Conservation (phyloP, 1,284 basidiomycete species). For the Ceratorhiza oryzae-sativae region DNA sequence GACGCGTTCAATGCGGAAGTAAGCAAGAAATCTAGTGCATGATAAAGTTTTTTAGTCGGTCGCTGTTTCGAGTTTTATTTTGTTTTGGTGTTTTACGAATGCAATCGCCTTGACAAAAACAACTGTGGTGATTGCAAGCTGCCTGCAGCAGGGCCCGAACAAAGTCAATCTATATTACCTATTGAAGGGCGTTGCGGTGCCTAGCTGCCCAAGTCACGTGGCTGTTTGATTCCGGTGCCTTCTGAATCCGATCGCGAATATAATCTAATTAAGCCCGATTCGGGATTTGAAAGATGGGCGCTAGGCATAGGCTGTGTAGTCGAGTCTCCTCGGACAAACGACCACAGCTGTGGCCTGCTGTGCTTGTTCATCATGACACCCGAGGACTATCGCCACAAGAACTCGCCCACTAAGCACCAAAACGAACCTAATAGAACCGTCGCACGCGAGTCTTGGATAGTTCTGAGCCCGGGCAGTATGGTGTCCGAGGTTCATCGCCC, state of each 20-base stretch:
- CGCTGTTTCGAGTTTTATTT: background rate
- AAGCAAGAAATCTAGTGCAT: background rate
- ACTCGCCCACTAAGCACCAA: background rate
- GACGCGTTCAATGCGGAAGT: background rate
- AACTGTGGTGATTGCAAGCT: no score
- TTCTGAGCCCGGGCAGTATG: slow-evolving; percentile 10
- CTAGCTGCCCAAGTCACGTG: no score
- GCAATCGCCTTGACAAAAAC: no score
- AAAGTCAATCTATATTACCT: no score
- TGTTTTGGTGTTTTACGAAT: no score
- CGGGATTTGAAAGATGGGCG: slow-evolving; percentile 17
- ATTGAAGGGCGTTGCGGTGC: no score
- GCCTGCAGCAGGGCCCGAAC: no score
- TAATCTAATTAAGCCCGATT: slow-evolving; percentile 15
- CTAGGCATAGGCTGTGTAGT: slow-evolving; percentile 11
- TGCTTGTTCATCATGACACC: slow-evolving; percentile 9
- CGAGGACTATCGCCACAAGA: slow-evolving; percentile 18
- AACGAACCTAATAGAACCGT: background rate
- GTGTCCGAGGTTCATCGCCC: background rate
- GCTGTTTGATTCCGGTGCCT: no score
- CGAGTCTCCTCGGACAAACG: background rate
- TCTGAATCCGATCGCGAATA: background rate
- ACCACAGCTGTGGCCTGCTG: slow-evolving; percentile 6
- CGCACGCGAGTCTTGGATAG: slow-evolving; percentile 24
- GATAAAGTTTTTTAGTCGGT: background rate